Conservation (phyloP, 2,329 filamentous ascomycete genomes). For the Pseudogymnoascus sp. region DNA sequence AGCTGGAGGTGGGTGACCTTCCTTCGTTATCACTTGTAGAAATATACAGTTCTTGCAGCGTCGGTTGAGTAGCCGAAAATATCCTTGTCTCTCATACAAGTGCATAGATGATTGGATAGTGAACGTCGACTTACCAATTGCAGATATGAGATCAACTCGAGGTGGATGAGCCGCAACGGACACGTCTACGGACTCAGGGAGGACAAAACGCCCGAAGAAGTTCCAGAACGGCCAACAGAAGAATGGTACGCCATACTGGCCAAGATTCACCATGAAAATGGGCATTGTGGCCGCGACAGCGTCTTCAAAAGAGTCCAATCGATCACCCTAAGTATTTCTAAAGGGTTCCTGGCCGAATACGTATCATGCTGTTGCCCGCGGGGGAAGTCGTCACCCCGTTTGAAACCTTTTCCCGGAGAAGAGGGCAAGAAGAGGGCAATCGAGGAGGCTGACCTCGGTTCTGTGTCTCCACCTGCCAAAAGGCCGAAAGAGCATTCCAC, state of each 20-base stretch:
- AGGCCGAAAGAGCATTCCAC: background rate
- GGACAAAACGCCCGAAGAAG: background rate
- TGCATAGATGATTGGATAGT: background rate
- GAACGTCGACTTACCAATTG: background rate
- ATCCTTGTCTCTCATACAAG: background rate
- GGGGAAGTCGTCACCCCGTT: background rate
- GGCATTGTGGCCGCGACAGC: background rate
- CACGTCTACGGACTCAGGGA: background rate
- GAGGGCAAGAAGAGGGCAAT: background rate
- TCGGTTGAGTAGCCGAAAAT: background rate
- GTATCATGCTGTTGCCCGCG: background rate
- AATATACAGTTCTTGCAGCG: background rate
- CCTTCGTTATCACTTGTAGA: background rate
- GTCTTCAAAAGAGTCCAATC: background rate
- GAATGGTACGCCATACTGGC: background rate
- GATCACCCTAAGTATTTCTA: slow-evolving; percentile 6
- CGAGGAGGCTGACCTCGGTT: background rate
- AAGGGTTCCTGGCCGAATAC: background rate
- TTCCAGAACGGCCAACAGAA: background rate
- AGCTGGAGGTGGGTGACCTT: background rate
- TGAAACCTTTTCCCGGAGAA: background rate
- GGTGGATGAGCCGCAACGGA: background rate
- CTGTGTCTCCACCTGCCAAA: background rate
- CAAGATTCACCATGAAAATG: background rate
- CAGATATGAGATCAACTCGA: background rate